Conservation (phyloP, 768 basidiomycete genomes). For the Boletus subparvulus region DNA sequence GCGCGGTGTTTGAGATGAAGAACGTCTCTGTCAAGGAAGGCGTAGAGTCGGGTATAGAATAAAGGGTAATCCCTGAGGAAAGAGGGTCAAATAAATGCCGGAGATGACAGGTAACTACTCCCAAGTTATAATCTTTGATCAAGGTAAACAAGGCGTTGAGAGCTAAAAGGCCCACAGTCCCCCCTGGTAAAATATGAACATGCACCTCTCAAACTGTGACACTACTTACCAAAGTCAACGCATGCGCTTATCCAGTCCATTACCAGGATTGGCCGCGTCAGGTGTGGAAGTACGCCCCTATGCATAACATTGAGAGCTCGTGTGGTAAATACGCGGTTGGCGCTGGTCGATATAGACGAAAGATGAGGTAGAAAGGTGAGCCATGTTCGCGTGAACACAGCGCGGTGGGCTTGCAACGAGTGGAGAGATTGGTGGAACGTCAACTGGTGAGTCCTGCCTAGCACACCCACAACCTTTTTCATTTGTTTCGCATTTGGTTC, state of each 20-base stretch:
- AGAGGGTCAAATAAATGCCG: constrained; percentile 1
- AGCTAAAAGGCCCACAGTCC: constrained; percentile 81
- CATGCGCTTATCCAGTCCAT: constrained; percentile 92
- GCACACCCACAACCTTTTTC: constrained; percentile 38
- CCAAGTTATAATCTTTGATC: constrained; percentile 94
- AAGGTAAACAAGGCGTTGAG: constrained; percentile 89
- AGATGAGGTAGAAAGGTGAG: constrained; percentile 65
- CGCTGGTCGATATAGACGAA: constrained; percentile 35
- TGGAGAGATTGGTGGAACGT: constrained; percentile 78
- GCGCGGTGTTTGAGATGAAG: constrained; percentile 92
- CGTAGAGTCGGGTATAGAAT: constrained; percentile 91
- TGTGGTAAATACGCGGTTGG: constrained; percentile 42
- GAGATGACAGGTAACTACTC: constrained; percentile 31
- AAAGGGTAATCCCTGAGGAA: constrained; percentile 83
- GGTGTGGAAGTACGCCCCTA: constrained; percentile 75
- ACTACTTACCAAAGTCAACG: constrained; percentile 69
- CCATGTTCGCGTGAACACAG: constrained; percentile 84
- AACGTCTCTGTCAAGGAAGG: constrained; percentile 82
- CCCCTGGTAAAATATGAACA: constrained; percentile 49
- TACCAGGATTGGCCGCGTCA: constrained; percentile 73
- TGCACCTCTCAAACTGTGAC: background rate
- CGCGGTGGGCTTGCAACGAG: constrained; percentile 71
- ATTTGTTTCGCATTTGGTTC: constrained; percentile 38
- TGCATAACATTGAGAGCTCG: constrained; percentile 79
- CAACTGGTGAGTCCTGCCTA: constrained; percentile 57